Percentiles rank a stretch among this genome's conserved stretches.
phyloP scores from a whole-genome alignment of 179 eudicot species.

The Spinacia oleracea region DNA sequence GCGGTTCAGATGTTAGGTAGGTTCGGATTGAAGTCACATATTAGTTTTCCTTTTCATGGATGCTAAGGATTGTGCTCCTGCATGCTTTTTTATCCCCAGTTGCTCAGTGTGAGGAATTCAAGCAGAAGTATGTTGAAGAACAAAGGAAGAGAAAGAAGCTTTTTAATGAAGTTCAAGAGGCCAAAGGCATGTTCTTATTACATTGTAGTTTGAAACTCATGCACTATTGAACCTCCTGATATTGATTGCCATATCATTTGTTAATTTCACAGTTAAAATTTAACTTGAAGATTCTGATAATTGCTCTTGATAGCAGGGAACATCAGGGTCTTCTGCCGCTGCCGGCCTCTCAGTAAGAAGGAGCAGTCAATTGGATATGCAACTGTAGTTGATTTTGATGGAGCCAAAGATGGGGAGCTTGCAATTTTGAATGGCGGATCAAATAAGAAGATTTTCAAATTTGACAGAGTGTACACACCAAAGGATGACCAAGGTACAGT shows the following conservation, averaged over 20 bases:
- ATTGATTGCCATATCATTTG: too few relatives aligned
- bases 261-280: conserved; percentile 1
- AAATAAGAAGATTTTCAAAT: conserved; percentile 64
- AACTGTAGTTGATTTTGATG: conserved; percentile 76
- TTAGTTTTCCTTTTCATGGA: not conserved
- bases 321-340: conserved; percentile 91
- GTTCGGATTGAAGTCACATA: conserved; percentile 27
- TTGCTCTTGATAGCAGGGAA: conserved; percentile 60
- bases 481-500: conserved; percentile 85
- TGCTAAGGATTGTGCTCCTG: conserved; percentile 10
- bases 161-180: conserved; percentile 80
- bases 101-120: conserved; percentile 87
- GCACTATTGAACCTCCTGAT: not conserved
- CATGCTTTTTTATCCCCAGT: conserved; percentile 41
- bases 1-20: conserved; percentile 88
- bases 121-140: conserved; percentile 85
- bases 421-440: conserved; percentile 56
- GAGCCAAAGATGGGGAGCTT: conserved; percentile 91
- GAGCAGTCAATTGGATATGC: conserved; percentile 58
- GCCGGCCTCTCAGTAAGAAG: conserved; percentile 75
- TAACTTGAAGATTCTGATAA: conserved; percentile 33
- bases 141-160: conserved; percentile 87
- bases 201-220: conserved; percentile 8
- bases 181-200: conserved; percentile 61
- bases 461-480: conserved; percentile 88